A percentile compares a stretch with the other conserved stretches of the same genome.
phyloP scores from a whole-genome alignment of 148 eudicot genomes.

The Gaultheria prostrata region DNA sequence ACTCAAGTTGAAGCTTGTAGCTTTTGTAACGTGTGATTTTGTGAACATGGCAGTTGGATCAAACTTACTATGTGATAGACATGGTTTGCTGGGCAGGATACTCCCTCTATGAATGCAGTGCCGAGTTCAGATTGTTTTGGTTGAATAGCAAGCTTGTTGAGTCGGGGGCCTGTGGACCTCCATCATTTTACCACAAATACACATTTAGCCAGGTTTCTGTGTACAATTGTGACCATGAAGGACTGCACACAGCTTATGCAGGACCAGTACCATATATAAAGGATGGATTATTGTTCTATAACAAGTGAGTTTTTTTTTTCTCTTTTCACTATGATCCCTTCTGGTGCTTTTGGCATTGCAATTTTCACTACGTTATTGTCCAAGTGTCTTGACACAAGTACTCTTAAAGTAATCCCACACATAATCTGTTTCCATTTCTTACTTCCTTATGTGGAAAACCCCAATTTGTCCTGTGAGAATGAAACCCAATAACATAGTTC shows the following conservation, averaged over 20 bases:
- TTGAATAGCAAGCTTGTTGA: conserved; percentile 86
- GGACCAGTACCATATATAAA: conserved; percentile 74
- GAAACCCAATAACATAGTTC: background rate
- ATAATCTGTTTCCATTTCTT: background rate
- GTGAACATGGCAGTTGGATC: conserved; percentile 57
- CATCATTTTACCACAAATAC: conserved; percentile 76
- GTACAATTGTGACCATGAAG: conserved; percentile 72
- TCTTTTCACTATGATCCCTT: background rate
- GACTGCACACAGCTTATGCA: conserved; percentile 72
- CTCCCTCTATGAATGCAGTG: conserved; percentile 85
- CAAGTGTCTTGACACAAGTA: background rate
- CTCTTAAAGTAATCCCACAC: background rate
- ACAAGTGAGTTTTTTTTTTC: conserved; percentile 50
- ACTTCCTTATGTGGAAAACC: background rate
- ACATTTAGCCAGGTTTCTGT: conserved; percentile 63
- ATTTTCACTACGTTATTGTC: background rate
- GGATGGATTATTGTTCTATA: conserved; percentile 89
- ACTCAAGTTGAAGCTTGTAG: background rate
- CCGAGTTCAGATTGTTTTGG: conserved; percentile 96
- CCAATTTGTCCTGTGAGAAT: background rate
- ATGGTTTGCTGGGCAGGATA: conserved; percentile 92
- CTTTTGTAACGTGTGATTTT: background rate
- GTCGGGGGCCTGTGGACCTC: conserved; percentile 75
- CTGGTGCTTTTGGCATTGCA: background rate
- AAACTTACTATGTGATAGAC: conserved; percentile 90